Conservation (phyloP, 768 basidiomycete genomes). For the Trametes meyenii region DNA sequence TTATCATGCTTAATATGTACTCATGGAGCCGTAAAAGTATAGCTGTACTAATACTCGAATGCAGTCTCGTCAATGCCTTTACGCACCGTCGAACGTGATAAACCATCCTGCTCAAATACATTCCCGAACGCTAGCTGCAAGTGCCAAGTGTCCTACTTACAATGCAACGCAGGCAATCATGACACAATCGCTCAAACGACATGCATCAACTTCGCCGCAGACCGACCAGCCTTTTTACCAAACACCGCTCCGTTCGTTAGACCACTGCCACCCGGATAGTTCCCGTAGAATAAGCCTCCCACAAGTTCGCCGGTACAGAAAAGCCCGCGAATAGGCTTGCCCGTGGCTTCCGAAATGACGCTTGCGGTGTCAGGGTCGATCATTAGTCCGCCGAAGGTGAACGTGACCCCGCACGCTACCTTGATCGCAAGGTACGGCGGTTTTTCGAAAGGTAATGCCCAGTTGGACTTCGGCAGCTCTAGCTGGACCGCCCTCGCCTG, state of each 20-base stretch:
- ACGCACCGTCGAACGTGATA: no score
- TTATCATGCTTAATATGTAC: not conserved
- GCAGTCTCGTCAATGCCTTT: not conserved
- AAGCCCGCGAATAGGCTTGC: conserved; percentile 51
- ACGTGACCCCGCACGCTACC: conserved; percentile 70
- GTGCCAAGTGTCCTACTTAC: no score
- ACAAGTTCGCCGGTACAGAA: conserved; percentile 74
- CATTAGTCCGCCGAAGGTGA: conserved; percentile 70
- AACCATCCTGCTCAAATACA: no score
- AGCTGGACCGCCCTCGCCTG: conserved; percentile 42
- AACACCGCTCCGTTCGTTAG: conserved; percentile 68
- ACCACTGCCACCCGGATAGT: conserved; percentile 74
- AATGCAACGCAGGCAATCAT: not conserved
- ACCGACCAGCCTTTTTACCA: conserved; percentile 55
- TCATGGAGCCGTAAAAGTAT: not conserved
- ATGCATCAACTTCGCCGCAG: conserved; percentile 40
- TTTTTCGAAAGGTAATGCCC: conserved; percentile 59
- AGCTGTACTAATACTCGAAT: conserved; percentile 10
- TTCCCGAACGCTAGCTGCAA: no score
- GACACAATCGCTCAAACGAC: not conserved
- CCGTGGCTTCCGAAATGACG: conserved; percentile 48
- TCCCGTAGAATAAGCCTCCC: conserved; percentile 61
- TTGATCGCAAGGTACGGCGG: conserved; percentile 66
- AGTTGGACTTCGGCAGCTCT: conserved; percentile 62
- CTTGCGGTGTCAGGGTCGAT: conserved; percentile 57